Percentiles rank a stretch among this genome's conserved stretches.
Evolutionary conservation across 2,329 filamentous ascomycete genomes (phyloP).

Genomic region (Monosporascus sp.): DNA sequence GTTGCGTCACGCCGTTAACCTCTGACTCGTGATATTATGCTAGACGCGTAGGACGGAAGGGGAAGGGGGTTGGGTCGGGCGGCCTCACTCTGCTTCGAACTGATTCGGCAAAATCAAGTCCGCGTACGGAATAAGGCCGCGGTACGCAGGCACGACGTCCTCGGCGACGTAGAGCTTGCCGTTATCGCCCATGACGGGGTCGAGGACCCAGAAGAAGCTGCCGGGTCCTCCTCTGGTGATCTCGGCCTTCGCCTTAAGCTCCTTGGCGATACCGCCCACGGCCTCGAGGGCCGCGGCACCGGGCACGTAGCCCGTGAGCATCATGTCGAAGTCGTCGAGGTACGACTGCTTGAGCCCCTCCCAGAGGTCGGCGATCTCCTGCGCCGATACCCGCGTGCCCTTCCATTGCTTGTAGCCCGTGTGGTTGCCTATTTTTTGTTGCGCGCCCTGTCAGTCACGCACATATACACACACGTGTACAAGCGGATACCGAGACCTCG

Average conservation of each 20-base stretch:
- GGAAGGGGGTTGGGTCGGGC: not conserved
- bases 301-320: conserved; percentile 92
- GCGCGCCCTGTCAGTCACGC: conserved; percentile 3
- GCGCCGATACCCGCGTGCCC: conserved; percentile 73
- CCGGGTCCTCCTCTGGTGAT: conserved; percentile 45
- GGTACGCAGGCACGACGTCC: conserved; percentile 89
- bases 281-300: conserved; percentile 78
- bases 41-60: conserved; percentile 1
- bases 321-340: conserved; percentile 85
- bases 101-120: conserved; percentile 95
- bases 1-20: not conserved
- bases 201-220: conserved; percentile 92
- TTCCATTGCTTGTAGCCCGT: conserved; percentile 87
- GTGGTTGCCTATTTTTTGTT: conserved; percentile 70
- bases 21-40: not conserved
- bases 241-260: conserved; percentile 63
- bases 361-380: conserved; percentile 81
- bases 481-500: not conserved
- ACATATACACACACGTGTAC: not conserved
- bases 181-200: conserved; percentile 98
- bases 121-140: conserved; percentile 69
- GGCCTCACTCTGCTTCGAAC: conserved; percentile 87
- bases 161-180: conserved; percentile 86
- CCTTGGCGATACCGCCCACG: conserved; percentile 77
- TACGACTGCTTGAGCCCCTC: conserved; percentile 76